Evolutionary conservation across 805 yeast species (phyloP).

Genomic region (Starmerella tilneyi): DNA sequence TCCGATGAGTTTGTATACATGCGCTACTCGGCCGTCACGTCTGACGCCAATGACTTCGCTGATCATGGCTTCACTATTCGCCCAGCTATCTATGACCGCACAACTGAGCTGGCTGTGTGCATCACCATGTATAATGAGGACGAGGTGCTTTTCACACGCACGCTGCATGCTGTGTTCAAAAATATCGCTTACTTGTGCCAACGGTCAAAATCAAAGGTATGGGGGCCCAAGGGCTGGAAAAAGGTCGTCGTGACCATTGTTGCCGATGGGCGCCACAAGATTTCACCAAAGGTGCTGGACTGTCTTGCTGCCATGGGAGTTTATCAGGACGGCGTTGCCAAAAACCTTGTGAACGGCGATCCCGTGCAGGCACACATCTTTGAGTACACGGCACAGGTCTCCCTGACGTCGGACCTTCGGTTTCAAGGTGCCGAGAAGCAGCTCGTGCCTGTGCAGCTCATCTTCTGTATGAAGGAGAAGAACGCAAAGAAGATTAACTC

Average conservation of each 20-base stretch:
- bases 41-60: slow-evolving; percentile 79
- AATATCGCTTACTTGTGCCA: slow-evolving; percentile 80
- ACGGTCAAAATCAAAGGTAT: slow-evolving; percentile 67
- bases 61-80: slow-evolving; percentile 75
- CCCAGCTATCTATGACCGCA: slow-evolving; percentile 65
- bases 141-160: slow-evolving; percentile 78
- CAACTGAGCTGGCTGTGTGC: slow-evolving; percentile 83
- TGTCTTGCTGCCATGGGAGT: slow-evolving; percentile 90
- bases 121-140: slow-evolving; percentile 97
- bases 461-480: slow-evolving; percentile 84
- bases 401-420: slow-evolving; percentile 78
- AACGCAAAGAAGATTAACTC: slow-evolving; percentile 92
- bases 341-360: slow-evolving; percentile 83
- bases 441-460: slow-evolving; percentile 84
- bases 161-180: slow-evolving; percentile 87
- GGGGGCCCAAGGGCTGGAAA: slow-evolving; percentile 98
- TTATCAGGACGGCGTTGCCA: slow-evolving; percentile 94
- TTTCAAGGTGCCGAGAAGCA: slow-evolving; percentile 77
- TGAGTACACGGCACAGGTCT: slow-evolving; percentile 92
- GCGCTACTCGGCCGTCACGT: slow-evolving; percentile 95
- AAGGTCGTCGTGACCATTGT: slow-evolving; percentile 86
- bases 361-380: slow-evolving; percentile 88
- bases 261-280: slow-evolving; percentile 89
- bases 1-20: slow-evolving; percentile 89
- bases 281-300: slow-evolving; percentile 74